Evolutionary conservation across 129 eudicot genomes (phyloP).

Genomic region (Apium graveolens): DNA sequence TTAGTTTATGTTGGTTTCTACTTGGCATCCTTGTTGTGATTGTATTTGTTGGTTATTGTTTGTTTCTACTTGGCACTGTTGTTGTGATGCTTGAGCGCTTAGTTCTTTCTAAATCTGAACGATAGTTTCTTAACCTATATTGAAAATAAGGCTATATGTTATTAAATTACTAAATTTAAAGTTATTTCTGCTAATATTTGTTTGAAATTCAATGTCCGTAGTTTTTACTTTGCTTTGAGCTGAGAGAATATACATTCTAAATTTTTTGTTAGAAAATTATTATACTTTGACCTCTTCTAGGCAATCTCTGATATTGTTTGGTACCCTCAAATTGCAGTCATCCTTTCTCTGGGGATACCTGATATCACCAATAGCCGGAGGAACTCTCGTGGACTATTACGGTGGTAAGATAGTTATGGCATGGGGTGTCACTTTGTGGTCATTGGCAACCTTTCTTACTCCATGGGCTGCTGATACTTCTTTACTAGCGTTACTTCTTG

Average conservation of each 20-base stretch:
- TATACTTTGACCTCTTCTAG: neutral
- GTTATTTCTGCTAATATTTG: neutral
- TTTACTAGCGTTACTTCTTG: slow-evolving; percentile 56
- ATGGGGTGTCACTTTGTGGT: slow-evolving; percentile 97
- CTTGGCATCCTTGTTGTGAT: neutral
- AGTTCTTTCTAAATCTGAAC: neutral
- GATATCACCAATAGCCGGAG: slow-evolving; percentile 95
- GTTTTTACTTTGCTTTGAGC: neutral
- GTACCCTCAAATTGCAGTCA: slow-evolving; percentile 63
- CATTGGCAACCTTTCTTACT: slow-evolving; percentile 88
- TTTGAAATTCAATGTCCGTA: neutral
- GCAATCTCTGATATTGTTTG: slow-evolving; percentile 23
- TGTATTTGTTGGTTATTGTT: neutral
- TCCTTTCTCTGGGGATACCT: slow-evolving; percentile 99
- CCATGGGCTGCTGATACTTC: slow-evolving; percentile 94
- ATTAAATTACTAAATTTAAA: neutral
- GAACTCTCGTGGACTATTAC: slow-evolving; percentile 84
- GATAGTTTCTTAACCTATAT: neutral
- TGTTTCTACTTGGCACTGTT: neutral
- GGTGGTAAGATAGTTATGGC: slow-evolving; percentile 97
- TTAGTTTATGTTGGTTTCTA: neutral
- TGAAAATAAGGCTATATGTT: neutral
- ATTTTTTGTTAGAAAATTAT: neutral
- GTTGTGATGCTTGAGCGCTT: neutral
- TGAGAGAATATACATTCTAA: neutral